Percentiles rank a stretch among this genome's conserved stretches.
These are phyloP conservation scores for Didymella lethalis DNA, from an alignment of 2,329 filamentous ascomycete species.

Conservation along the genomic window DNA sequence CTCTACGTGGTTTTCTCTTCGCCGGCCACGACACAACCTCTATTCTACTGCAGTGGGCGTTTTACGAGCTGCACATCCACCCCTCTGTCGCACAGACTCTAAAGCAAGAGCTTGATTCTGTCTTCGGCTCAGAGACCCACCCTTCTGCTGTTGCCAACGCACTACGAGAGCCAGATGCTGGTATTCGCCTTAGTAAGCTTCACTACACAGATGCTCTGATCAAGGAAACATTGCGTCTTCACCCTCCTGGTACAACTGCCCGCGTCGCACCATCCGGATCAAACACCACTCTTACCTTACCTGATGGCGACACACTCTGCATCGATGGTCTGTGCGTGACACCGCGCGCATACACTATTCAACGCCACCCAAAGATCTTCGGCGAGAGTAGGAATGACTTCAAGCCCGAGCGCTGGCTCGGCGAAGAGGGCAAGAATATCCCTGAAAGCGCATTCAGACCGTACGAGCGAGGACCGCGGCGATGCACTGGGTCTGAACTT, in stretches of 20 bases:
- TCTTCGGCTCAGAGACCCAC: neutral
- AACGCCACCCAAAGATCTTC: constrained; percentile 28
- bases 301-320: constrained; percentile 18
- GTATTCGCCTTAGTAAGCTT: constrained; percentile 36
- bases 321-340: constrained; percentile 25
- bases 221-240: constrained; percentile 54
- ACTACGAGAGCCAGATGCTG: neutral
- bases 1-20: constrained; percentile 48
- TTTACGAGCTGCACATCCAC: constrained; percentile 36
- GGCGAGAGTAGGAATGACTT: constrained; percentile 33
- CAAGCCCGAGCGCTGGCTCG: constrained; percentile 30
- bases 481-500: constrained; percentile 65
- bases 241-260: constrained; percentile 44
- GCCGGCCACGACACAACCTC: constrained; percentile 46
- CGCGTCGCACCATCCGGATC: constrained; percentile 24
- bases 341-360: constrained; percentile 27
- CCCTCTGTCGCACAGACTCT: constrained; percentile 19
- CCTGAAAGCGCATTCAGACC: constrained; percentile 59
- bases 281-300: constrained; percentile 22
- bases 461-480: constrained; percentile 62
- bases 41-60: constrained; percentile 35
- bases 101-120: neutral
- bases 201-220: constrained; percentile 55
- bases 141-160: neutral
- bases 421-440: constrained; percentile 29